These are phyloP conservation scores for Tuber brumale DNA, from an alignment of 495 filamentous ascomycete genomes.

Conservation along the genomic window DNA sequence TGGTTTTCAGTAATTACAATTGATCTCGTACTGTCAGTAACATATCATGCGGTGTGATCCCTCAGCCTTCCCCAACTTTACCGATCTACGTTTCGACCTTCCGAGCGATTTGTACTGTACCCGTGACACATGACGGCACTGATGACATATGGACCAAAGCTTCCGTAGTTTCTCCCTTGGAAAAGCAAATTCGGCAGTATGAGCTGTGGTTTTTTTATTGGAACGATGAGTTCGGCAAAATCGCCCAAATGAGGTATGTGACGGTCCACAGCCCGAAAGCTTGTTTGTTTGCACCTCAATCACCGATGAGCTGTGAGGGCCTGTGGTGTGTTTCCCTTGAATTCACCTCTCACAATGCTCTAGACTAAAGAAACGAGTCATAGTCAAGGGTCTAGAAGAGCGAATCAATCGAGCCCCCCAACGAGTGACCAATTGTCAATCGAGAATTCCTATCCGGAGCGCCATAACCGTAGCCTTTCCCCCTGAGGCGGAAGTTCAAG, in stretches of 20 bases:
- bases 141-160: background rate
- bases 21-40: background rate
- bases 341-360: background rate
- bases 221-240: too few species aligned
- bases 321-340: background rate
- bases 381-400: background rate
- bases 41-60: background rate
- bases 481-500: background rate
- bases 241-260: too few species aligned
- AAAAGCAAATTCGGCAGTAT: too few species aligned
- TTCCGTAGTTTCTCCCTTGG: background rate
- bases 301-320: background rate
- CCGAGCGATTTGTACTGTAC: background rate
- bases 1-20: background rate
- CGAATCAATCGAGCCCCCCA: background rate
- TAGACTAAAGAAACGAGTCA: background rate
- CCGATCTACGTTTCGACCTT: background rate
- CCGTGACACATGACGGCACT: background rate
- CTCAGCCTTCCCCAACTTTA: background rate
- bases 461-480: background rate
- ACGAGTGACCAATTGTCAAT: background rate
- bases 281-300: background rate
- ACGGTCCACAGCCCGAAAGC: background rate
- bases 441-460: background rate
- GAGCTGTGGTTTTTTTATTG: too few species aligned